A percentile compares a stretch with the other conserved stretches of the same genome.
These are phyloP conservation scores for Acanthamoeba royreba DNA, from an alignment of 208 protist species.

Conservation along the genomic window DNA sequence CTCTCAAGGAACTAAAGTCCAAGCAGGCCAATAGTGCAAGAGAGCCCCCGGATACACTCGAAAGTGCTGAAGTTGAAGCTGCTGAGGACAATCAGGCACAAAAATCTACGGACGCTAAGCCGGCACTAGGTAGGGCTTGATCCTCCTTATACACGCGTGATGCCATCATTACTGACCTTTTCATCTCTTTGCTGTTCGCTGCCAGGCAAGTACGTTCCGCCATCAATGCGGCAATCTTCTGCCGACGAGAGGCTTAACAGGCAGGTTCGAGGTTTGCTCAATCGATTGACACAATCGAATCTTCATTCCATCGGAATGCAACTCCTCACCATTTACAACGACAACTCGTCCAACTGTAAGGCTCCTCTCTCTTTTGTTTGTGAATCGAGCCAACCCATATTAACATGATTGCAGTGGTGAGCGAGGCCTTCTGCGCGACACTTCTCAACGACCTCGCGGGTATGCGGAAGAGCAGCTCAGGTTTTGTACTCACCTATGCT, in stretches of 20 bases:
- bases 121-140: too few species aligned
- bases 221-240: background rate
- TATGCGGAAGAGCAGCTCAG: background rate
- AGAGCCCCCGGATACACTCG: background rate
- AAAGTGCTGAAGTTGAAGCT: background rate
- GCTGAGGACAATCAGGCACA: background rate
- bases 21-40: background rate
- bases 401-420: too few species aligned
- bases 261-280: conserved; percentile 29
- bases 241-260: background rate
- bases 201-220: conserved; percentile 22
- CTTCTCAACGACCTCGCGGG: background rate
- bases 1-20: background rate
- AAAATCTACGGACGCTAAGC: too few species aligned
- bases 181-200: too few species aligned
- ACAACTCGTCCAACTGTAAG: background rate
- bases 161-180: too few species aligned
- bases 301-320: background rate
- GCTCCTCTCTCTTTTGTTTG: background rate
- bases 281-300: background rate
- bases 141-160: background rate
- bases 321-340: background rate
- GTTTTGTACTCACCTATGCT: background rate
- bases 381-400: too few species aligned
- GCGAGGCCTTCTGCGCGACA: background rate